Conservation (phyloP, 106 monocot species). For the Triglochin maritima region DNA sequence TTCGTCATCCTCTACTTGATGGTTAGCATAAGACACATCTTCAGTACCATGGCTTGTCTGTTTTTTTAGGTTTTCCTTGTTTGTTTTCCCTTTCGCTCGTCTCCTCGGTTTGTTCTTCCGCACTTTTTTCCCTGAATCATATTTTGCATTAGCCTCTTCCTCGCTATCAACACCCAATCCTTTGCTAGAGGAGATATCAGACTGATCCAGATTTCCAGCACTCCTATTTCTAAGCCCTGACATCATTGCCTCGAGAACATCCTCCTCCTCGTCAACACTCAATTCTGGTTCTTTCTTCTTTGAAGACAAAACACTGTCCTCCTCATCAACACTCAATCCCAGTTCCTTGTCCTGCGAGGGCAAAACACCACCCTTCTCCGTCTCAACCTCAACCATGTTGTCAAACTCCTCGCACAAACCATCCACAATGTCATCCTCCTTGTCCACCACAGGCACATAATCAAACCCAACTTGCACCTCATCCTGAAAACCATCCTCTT, state of each 20-base stretch:
- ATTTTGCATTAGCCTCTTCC: conserved; percentile 18
- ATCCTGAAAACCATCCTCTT: conserved; percentile 18
- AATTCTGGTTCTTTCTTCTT: conserved; percentile 1
- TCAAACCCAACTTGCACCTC: conserved; percentile 6
- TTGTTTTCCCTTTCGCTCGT: conserved; percentile 10
- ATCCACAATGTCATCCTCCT: conserved; percentile 2
- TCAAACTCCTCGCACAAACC: conserved; percentile 38
- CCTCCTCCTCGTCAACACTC: conserved; percentile 27
- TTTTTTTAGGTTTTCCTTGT: conserved; percentile 7
- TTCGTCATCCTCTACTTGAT: too few species aligned
- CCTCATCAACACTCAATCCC: conserved; percentile 14
- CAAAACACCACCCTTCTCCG: conserved; percentile 18
- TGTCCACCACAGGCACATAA: neutral
- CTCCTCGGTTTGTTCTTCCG: conserved; percentile 25
- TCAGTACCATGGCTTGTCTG: neutral
- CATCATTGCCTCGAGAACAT: conserved; percentile 60
- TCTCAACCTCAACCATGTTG: conserved; percentile 28
- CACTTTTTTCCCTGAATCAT: conserved; percentile 20
- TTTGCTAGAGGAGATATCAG: conserved; percentile 5
- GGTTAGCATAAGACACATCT: neutral
- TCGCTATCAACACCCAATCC: conserved; percentile 17
- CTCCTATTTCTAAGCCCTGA: conserved; percentile 40
- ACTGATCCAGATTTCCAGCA: neutral
- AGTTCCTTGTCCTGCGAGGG: conserved; percentile 1
- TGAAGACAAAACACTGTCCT: conserved; percentile 13